Evolutionary conservation across 768 basidiomycete species (phyloP).

Genomic region (Megacollybia marginata): DNA sequence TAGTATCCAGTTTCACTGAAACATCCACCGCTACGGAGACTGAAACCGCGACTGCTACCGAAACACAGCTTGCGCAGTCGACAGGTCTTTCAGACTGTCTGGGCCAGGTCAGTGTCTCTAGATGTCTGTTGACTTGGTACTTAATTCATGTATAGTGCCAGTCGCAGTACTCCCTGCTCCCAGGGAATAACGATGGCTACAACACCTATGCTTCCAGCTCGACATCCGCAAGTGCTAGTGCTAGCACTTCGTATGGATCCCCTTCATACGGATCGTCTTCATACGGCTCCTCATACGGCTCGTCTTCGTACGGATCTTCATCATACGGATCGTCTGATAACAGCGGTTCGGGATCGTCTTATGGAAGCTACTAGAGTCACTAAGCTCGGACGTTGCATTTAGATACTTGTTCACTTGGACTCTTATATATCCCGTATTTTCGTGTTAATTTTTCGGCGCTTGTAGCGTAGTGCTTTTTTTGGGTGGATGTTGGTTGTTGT

Average conservation of each 20-base stretch:
- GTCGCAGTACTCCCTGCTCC: slow-evolving; percentile 41
- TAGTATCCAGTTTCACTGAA: slow-evolving; percentile 5
- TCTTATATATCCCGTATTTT: no score
- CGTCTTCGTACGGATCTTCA: slow-evolving; percentile 33
- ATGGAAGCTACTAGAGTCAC: slow-evolving; percentile 22
- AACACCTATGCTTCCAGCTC: slow-evolving; percentile 35
- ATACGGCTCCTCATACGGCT: slow-evolving; percentile 1
- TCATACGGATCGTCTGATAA: no score
- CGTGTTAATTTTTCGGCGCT: no score
- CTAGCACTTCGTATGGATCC: slow-evolving; percentile 11
- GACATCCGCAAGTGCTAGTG: slow-evolving; percentile 1
- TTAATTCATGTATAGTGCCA: slow-evolving; percentile 39
- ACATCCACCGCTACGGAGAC: slow-evolving; percentile 34
- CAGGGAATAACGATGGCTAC: slow-evolving; percentile 42
- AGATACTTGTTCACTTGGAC: no score
- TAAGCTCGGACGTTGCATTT: no score
- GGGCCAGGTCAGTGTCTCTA: slow-evolving; percentile 27
- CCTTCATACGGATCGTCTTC: slow-evolving; percentile 14
- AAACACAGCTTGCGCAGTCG: slow-evolving; percentile 31
- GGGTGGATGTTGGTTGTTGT: no score
- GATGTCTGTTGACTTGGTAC: not conserved
- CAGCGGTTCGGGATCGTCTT: slow-evolving; percentile 35
- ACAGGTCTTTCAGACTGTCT: slow-evolving; percentile 51
- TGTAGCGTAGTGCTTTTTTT: no score
- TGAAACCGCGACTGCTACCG: slow-evolving; percentile 34